Conservation (phyloP, 192 early-diverging fungal genomes). For the Diversispora epigaea region DNA sequence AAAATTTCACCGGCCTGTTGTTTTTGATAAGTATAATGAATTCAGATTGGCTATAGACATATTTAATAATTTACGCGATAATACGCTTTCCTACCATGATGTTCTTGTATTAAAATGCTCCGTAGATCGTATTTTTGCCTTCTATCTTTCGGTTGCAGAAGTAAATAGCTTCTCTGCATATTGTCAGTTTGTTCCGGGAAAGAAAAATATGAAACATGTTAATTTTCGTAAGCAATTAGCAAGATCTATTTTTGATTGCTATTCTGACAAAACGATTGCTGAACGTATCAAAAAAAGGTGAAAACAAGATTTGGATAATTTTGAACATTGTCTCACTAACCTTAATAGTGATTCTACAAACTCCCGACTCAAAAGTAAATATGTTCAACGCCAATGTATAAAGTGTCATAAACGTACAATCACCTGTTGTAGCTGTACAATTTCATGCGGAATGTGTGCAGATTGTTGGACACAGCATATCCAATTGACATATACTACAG, state of each 20-base stretch:
- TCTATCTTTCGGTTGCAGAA: not conserved
- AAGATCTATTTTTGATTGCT: slow-evolving; percentile 4
- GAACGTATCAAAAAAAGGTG: slow-evolving; percentile 1
- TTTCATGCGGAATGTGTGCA: not conserved
- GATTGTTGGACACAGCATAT: slow-evolving; percentile 3
- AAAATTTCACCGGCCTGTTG: not conserved
- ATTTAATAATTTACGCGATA: slow-evolving; percentile 13
- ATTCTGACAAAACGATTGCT: not conserved
- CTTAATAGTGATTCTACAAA: not conserved
- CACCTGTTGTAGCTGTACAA: slow-evolving; percentile 1
- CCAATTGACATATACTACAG: not conserved
- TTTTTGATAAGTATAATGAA: slow-evolving; percentile 11
- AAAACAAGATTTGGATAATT: not conserved
- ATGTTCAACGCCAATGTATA: slow-evolving; percentile 1
- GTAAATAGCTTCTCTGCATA: slow-evolving; percentile 2
- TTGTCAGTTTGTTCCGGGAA: not conserved
- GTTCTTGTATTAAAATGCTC: not conserved
- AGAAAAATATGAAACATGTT: not conserved
- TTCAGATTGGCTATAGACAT: not conserved
- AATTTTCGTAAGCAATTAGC: not conserved
- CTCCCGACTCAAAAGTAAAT: not conserved
- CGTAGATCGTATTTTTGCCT: not conserved
- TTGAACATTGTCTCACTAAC: slow-evolving; percentile 10
- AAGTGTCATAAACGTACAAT: not conserved
- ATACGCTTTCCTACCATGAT: slow-evolving; percentile 1